Percentiles rank a stretch among this genome's conserved stretches.
These are phyloP conservation scores for Sporobolomyces roseus DNA, from an alignment of 768 basidiomycete genomes.

Conservation along the genomic window DNA sequence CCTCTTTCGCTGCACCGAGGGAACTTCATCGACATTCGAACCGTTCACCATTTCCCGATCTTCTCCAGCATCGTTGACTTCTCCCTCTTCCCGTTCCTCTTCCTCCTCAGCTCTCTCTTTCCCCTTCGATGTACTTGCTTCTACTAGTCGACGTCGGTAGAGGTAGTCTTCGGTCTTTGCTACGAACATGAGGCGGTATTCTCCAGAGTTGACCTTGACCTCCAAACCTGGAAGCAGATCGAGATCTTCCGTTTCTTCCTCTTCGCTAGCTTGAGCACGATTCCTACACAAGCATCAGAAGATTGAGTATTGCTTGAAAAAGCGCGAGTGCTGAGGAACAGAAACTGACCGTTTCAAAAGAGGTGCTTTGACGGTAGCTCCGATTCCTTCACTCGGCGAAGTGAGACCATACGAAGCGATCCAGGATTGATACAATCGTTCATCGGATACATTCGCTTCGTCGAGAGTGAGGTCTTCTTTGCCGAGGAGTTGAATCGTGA, in stretches of 20 bases:
- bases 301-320: too few relatives aligned
- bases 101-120: not conserved
- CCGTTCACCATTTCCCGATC: not conserved
- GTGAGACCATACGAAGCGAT: conserved; percentile 52
- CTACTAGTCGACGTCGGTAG: conserved; percentile 8
- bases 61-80: conserved; percentile 2
- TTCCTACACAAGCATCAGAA: conserved; percentile 12
- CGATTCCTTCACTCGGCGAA: conserved; percentile 52
- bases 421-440: conserved; percentile 52
- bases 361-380: conserved; percentile 50
- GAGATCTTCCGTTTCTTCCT: conserved; percentile 36
- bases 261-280: conserved; percentile 14
- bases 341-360: conserved; percentile 46
- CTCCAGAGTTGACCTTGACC: conserved; percentile 36
- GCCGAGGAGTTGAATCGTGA: conserved; percentile 51
- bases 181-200: conserved; percentile 50
- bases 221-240: conserved; percentile 30
- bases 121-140: not conserved
- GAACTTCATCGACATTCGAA: not conserved
- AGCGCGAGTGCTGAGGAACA: not conserved
- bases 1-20: not conserved
- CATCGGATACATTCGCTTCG: conserved; percentile 49
- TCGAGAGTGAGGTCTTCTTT: conserved; percentile 53
- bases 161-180: conserved; percentile 41
- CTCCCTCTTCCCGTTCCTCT: conserved; percentile 2